A percentile compares a stretch with the other conserved stretches of the same genome.
These are phyloP conservation scores for Hypoxylon lienhwacheense DNA, from an alignment of 495 filamentous ascomycete species.

Conservation along the genomic window DNA sequence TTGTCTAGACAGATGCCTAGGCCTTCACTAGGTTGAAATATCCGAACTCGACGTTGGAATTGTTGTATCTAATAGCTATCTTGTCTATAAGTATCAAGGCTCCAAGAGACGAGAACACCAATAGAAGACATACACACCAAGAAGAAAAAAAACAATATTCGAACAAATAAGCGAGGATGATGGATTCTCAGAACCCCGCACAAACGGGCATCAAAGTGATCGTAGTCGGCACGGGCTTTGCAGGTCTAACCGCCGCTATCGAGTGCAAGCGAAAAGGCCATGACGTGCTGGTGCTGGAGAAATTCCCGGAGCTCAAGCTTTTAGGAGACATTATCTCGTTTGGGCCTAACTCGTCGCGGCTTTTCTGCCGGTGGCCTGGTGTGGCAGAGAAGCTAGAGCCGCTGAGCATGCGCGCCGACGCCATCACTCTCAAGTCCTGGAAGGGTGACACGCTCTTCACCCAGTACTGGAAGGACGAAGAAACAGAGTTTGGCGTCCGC, in stretches of 20 bases:
- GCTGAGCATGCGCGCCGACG: constrained; percentile 51
- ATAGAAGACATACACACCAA: neutral
- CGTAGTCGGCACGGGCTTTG: constrained; percentile 63
- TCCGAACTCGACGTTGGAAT: constrained; percentile 12
- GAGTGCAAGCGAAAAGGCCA: constrained; percentile 67
- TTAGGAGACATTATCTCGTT: constrained; percentile 58
- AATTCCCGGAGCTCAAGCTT: constrained; percentile 49
- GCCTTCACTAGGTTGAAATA: neutral
- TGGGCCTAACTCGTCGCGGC: constrained; percentile 51
- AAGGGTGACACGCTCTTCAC: constrained; percentile 39
- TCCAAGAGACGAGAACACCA: constrained; percentile 6
- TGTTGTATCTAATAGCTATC: constrained; percentile 3
- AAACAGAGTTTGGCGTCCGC: constrained; percentile 46
- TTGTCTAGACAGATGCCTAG: neutral
- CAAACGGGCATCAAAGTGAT: constrained; percentile 57
- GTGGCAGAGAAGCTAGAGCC: constrained; percentile 52
- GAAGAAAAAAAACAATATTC: neutral
- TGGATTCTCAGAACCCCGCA: constrained; percentile 25
- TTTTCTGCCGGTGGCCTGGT: constrained; percentile 53
- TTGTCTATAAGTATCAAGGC: neutral
- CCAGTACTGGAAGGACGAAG: constrained; percentile 47
- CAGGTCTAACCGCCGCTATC: constrained; percentile 62
- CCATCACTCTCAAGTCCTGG: constrained; percentile 41
- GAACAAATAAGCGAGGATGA: constrained; percentile 22
- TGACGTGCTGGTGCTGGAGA: constrained; percentile 56